Base-by-base conservation (phyloP, 257 asterid species). In the Prunella vulgaris region DNA sequence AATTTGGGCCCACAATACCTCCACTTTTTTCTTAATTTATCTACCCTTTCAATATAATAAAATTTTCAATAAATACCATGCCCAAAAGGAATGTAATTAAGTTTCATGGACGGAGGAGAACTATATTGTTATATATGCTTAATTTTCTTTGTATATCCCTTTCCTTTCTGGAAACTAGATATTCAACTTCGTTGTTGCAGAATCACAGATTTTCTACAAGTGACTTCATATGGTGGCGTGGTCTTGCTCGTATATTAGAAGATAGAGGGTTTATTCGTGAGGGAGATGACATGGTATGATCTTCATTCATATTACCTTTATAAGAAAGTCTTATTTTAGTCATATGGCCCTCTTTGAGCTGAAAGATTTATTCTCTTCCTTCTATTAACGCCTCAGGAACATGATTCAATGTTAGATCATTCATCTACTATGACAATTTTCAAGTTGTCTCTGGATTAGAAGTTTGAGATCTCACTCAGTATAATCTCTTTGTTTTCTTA, bases 151-250 rank as follows among this genome's bases (percentile, higher is more conserved):
- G 46, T 25, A 30, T 30, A 22, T 46, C 37, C 61, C 22, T 10
- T 63, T 68, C 44, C 42, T 64, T 59, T 25, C 20, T 32, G 48
- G 38, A 64, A 37, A 14, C 60, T 32, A 66, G 72, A 15, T 40
- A 33, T 51, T 70, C 60, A 10, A 18, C 66, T 70, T 14, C 54
- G 42, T 32, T 68, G 35, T 4, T 71, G 81, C 81, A 89, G 96
- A 74, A 82, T 75, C 82, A 56, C 28, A 80, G 74, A 52, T 89
- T 82, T 77, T 77, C 81, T 69, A 67, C 85, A 20, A 84, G 83
- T 80, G 94, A 89, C 74, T 69, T 85, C 75, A 57, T 76, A 63
- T 87, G 96, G 96, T 89, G 96, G 96, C 84, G 78, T 49, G 88
- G 94, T 69, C 90, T 89, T 70, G 83, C 85, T 70, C 94, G 96